Percentiles rank a stretch among this genome's conserved stretches.
Conservation (phyloP, 257 asterid genomes). For the Fraxinus excelsior region DNA sequence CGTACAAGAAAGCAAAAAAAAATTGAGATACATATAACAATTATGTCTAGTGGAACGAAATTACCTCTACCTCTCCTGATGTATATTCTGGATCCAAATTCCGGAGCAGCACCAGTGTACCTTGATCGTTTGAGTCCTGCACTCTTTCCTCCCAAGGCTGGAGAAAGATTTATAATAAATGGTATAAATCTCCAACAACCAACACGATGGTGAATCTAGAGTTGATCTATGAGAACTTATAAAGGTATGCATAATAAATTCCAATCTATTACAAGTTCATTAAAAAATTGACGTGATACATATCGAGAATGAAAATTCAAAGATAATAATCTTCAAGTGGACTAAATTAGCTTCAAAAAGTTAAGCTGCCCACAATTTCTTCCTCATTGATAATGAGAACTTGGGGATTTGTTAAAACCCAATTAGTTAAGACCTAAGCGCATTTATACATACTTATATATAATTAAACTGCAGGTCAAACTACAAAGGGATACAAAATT, state of each 20-base stretch:
- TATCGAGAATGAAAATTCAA: not conserved
- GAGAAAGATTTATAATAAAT: slow-evolving; percentile 9
- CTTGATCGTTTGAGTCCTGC: slow-evolving; percentile 58
- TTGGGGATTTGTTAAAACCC: not conserved
- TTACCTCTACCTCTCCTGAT: slow-evolving; percentile 89
- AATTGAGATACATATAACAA: not conserved
- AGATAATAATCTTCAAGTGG: not conserved
- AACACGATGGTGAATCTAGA: not conserved
- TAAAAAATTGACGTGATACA: not conserved
- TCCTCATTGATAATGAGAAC: not conserved
- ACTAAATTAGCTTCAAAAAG: not conserved
- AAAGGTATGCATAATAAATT: not conserved
- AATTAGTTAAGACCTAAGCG: not conserved
- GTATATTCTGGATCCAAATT: slow-evolving; percentile 76
- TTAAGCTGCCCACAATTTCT: not conserved
- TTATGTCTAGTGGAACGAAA: slow-evolving; percentile 4
- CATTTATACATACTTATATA: not conserved
- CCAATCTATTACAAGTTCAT: not conserved
- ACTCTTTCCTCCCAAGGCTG: slow-evolving; percentile 74
- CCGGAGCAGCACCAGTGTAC: slow-evolving; percentile 59
- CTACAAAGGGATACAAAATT: not conserved
- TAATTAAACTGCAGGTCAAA: not conserved
- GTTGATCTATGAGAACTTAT: not conserved
- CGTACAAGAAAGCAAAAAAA: not conserved
- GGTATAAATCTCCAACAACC: not conserved